These are phyloP conservation scores for Talaromyces sp. DNA, from an alignment of 2,329 filamentous ascomycete genomes.

Conservation along the genomic window DNA sequence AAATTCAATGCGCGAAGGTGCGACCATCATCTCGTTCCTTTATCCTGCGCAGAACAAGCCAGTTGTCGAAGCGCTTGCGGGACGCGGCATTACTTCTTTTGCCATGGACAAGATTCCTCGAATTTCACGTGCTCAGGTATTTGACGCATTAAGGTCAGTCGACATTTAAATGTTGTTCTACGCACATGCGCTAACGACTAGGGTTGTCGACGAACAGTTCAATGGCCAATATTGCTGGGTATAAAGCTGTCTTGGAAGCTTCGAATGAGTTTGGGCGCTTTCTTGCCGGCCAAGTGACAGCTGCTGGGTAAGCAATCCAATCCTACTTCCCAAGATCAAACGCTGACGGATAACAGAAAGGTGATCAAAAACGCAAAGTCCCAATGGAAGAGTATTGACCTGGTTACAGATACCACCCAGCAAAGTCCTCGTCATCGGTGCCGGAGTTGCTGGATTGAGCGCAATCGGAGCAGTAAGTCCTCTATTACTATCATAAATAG, in stretches of 20 bases:
- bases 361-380: conserved; percentile 18
- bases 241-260: conserved; percentile 86
- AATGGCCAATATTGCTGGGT: conserved; percentile 93
- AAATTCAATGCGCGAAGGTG: conserved; percentile 63
- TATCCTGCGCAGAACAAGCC: conserved; percentile 78
- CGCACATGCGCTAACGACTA: neutral
- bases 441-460: conserved; percentile 82
- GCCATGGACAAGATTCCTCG: conserved; percentile 93
- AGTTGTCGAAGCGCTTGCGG: conserved; percentile 70
- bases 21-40: conserved; percentile 78
- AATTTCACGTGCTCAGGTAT: conserved; percentile 83
- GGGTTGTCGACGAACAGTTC: conserved; percentile 54
- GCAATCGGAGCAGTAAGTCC: conserved; percentile 71
- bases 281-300: conserved; percentile 84
- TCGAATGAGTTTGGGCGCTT: conserved; percentile 88
- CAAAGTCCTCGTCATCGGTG: conserved; percentile 87
- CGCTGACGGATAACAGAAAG: conserved; percentile 27
- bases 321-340: neutral
- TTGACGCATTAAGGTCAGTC: conserved; percentile 66
- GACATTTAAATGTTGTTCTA: neutral
- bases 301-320: conserved; percentile 61
- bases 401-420: conserved; percentile 73
- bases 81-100: conserved; percentile 70
- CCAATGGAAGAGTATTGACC: neutral
- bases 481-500: conserved; percentile 17